Percentiles rank a stretch among this genome's conserved stretches.
These are phyloP conservation scores for Abrus precatorius DNA, from an alignment of 306 rosid genomes.

Conservation along the genomic window DNA sequence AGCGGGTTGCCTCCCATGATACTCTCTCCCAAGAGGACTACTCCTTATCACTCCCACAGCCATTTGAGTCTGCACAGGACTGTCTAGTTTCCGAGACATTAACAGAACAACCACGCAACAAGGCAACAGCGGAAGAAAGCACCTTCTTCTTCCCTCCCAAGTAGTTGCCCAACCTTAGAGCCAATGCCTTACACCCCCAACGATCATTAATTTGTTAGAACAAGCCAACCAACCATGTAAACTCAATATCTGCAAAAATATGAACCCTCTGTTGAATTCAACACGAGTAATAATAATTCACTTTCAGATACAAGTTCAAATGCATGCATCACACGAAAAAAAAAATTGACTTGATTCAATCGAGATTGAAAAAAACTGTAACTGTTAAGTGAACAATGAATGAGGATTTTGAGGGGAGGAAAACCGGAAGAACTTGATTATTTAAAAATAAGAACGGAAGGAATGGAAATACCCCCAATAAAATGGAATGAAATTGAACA, in stretches of 20 bases:
- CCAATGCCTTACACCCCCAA: slow-evolving; percentile 53
- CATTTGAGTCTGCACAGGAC: slow-evolving; percentile 99
- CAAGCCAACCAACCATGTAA: not conserved
- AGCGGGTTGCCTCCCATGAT: slow-evolving; percentile 69
- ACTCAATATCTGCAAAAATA: slow-evolving; percentile 53
- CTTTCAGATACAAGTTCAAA: not conserved
- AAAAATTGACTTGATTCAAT: slow-evolving; percentile 13
- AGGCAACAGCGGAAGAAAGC: slow-evolving; percentile 62
- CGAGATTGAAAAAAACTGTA: not conserved
- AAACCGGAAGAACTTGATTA: not conserved
- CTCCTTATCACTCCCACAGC: slow-evolving; percentile 76
- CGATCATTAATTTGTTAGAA: slow-evolving; percentile 63
- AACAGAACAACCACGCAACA: slow-evolving; percentile 53
- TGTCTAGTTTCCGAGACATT: slow-evolving; percentile 88
- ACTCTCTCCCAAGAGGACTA: slow-evolving; percentile 70
- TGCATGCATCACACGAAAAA: slow-evolving; percentile 1
- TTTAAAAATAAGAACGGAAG: not conserved
- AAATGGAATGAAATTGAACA: slow-evolving; percentile 28
- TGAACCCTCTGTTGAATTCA: not conserved
- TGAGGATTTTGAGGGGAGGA: not conserved
- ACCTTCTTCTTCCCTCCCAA: slow-evolving; percentile 59
- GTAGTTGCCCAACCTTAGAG: slow-evolving; percentile 63
- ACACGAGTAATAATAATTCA: not conserved
- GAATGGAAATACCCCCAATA: slow-evolving; percentile 20
- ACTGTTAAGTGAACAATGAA: slow-evolving; percentile 10